Base-by-base conservation (phyloP, 225 moss, liverwort and hornwort genomes). In the Straminergon stramineum region DNA sequence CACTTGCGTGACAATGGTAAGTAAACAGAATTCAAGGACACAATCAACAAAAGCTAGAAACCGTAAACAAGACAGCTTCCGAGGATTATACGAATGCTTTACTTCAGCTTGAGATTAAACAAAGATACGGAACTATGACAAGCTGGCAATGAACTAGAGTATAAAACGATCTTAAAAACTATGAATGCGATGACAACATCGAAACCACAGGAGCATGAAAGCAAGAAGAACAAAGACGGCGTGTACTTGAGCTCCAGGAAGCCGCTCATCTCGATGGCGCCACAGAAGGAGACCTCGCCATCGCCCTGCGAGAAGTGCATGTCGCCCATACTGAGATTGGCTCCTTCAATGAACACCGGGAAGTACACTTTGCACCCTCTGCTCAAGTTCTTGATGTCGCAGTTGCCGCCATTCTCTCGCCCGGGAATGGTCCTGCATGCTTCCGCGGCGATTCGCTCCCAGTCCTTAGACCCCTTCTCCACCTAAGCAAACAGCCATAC, bases 261-360 rank as follows among this genome's bases (percentile, higher is more conserved):
- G 75, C 96, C 97, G 90, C 96, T 96, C 97, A 97, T 97, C 91
- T 97, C 97, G 62, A 97, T 97, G 88, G 95, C 97, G 53, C 97
- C 97, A 79, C 97, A 97, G 89, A 97, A 97, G 58, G 97, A 97
- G 81, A 97, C 96, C 94, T 97, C 97, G 52, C 97, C 97, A 89
- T 96, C 97, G 45, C 97, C 97, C 90, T 97, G 97, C 18, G 96
- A 96, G 91, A 97, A 97, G 90, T 96, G 96, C 96, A 96, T 95
- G 92, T 97, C 96, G n/a, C 96, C 97, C 95, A 96, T 89, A 58
- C 95, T 96, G 35, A 97, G 89, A 73, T 95, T 96, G 71, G 95
- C 96, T 37, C 97, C 97, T 88, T 97, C 96, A 24, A 97, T 90
- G 85, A 97, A 97, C 10, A 97, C 96, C 55, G 96, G 96, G 85